phyloP scores from a whole-genome alignment of 495 filamentous ascomycete species.

The Choiromyces venosus region DNA sequence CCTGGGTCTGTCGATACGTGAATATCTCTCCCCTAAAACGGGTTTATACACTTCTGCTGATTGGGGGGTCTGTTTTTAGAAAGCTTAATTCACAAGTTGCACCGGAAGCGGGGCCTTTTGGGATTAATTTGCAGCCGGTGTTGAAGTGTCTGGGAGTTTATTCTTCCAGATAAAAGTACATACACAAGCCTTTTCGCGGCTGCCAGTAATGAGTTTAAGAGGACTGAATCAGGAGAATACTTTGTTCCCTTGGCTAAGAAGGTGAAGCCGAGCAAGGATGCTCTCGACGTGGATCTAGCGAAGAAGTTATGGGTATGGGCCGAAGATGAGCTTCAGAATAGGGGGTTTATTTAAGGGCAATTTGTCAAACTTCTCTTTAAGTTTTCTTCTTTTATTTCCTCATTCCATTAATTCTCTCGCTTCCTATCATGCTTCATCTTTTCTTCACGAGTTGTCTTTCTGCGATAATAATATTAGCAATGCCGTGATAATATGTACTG shows the following conservation, averaged over 20 bases:
- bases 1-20: conserved; percentile 20
- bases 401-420: no score
- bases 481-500: background rate
- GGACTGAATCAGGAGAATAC: conserved; percentile 53
- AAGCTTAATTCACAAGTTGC: conserved; percentile 3
- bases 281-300: conserved; percentile 50
- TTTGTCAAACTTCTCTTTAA: background rate
- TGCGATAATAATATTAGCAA: background rate
- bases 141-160: conserved; percentile 4
- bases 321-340: conserved; percentile 13
- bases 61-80: background rate
- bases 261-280: conserved; percentile 39
- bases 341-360: background rate
- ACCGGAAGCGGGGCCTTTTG: background rate
- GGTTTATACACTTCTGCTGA: conserved; percentile 5
- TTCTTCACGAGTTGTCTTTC: background rate
- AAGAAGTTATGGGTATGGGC: conserved; percentile 40
- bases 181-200: conserved; percentile 11
- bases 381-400: background rate
- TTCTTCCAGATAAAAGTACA: conserved; percentile 11
- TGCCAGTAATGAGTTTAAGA: conserved; percentile 25
- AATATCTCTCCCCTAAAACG: background rate
- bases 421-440: background rate
- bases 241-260: conserved; percentile 51
- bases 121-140: conserved; percentile 3